Evolutionary conservation across 2,329 filamentous ascomycete genomes (phyloP), one percentile per base, ranked within the genome.

Genomic region (Eutypa lata): DNA sequence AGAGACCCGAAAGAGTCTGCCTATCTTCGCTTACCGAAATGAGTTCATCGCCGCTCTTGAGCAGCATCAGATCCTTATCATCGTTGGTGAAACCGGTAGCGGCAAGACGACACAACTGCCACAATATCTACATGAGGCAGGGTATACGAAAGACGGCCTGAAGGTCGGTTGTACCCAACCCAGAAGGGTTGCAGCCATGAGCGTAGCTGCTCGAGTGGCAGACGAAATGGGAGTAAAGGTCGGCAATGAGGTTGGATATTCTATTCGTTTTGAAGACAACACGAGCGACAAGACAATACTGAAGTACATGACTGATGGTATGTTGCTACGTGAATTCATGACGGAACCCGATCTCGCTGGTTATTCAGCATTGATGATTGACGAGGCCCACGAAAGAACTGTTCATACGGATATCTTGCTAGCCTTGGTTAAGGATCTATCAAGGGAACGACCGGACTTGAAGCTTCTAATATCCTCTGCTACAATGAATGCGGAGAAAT

Each of bases 291-390:
- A 96, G 73, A 97, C 94, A 0, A 78, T 93, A 7, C 74, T 99
- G 51, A 95, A 96, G 71, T 97, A 96, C 72, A 93, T 96, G 89
- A 99, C 94, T 0, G 94, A 99, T 65, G 94, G 94, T 67, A 96
- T 97, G 88, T 76, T 97, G 38, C 76, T 97, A 28, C 82, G 91
- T 66, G 91, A 96, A 67, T 89, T 97, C 59, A 83, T 97, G 74
- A 93, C 90, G 0, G 91, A 96, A 64, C 92, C 93, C 0, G 86
- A 93, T 60, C 76, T 97, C 6, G 82, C 84, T 1, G 85, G 84
- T 16, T 97, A 97, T 63, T 89, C 90, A 5, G 90, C 87, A 13
- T 73, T 99, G 57, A 97, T 99, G 87, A 93, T 99, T 52, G 94
- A 99, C 67, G 94, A 99, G 69, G 94, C 94, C 0, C 94, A 99